Evolutionary conservation across 2,329 filamentous ascomycete species (phyloP), one percentile per base, ranked within the genome.

Genomic region (Boeremia lycopersici): DNA sequence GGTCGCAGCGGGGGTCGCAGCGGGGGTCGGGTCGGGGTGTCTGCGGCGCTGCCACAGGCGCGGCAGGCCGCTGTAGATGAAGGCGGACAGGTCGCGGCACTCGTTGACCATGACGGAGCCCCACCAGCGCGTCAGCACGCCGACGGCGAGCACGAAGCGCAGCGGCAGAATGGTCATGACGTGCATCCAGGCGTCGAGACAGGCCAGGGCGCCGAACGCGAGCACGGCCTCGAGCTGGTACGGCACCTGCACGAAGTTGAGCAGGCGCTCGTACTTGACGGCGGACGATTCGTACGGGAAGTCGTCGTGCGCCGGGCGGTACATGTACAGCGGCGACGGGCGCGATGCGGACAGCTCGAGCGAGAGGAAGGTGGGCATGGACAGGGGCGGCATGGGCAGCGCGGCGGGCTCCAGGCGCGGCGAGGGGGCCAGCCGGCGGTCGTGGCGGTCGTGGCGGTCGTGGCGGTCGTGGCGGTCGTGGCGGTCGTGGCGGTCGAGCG

Each of bases 131-230:
- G 86, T 74, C 25, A 99, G 77, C 2, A 98, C 86, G 17, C 85
- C 86, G 0, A 93, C 67, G 1, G 95, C 93, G 54, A 93, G 89
- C 48, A 89, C 74, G 65, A 99, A 98, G 2, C 95, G 85, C 55
- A 99, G 82, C 0, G 95, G 95, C 0, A 99, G 79, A 39, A 99
- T 96, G 0, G 95, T 99, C 66, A 99, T 96, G 0, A 91, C 96
- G 76, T 97, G 95, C 1, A 99, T 84, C 92, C 93, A 99, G 1
- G 93, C 90, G 73, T 99, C 95, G 6, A 99, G 81, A 75, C 95
- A 99, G 6, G 93, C 93, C 30, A 98, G 77, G 0, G 90, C 88
- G 6, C 95, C 95, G 76, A 99, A 98, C 56, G 87, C 86, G 6
- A 99, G 82, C 0, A 93, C 89, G 40, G 89, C 84, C 76, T 99